Percentiles rank a stretch among this genome's conserved stretches.
phyloP scores from a whole-genome alignment of 176 grass and related monocot genomes.

The Eragrostis nindensis region DNA sequence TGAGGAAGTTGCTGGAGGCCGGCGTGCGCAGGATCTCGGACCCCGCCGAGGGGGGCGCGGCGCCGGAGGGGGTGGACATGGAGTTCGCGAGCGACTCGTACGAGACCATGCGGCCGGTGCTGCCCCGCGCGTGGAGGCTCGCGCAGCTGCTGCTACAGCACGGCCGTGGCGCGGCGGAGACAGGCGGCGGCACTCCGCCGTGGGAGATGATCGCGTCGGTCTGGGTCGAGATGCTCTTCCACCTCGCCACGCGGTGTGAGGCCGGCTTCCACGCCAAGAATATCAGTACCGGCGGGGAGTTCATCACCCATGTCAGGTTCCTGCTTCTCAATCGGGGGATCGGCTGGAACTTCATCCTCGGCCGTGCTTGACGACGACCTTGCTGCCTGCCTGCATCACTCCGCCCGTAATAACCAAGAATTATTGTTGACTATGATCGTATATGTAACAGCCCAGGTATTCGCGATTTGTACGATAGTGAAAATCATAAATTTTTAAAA shows the following conservation, averaged over 20 bases:
- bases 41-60: background rate
- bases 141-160: background rate
- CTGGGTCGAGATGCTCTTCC: conserved; percentile 33
- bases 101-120: conserved; percentile 9
- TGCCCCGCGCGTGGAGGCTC: conserved; percentile 15
- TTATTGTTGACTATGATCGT: no score
- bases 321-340: conserved; percentile 25
- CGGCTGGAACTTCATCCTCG: conserved; percentile 12
- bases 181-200: background rate
- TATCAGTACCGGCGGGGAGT: conserved; percentile 7
- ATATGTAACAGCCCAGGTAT: no score
- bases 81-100: background rate
- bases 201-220: conserved; percentile 8
- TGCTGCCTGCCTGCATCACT: no score
- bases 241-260: background rate
- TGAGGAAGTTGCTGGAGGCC: background rate
- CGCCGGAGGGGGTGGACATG: background rate
- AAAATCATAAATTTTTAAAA: no score
- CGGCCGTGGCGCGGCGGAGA: no score
- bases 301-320: conserved; percentile 40
- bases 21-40: background rate
- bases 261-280: conserved; percentile 14
- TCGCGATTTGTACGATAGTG: no score
- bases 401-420: no score
- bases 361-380: conserved; percentile 8